A percentile compares a stretch with the other conserved stretches of the same genome.
Conservation (phyloP, 306 rosid species). For the Gillenia trifoliata region DNA sequence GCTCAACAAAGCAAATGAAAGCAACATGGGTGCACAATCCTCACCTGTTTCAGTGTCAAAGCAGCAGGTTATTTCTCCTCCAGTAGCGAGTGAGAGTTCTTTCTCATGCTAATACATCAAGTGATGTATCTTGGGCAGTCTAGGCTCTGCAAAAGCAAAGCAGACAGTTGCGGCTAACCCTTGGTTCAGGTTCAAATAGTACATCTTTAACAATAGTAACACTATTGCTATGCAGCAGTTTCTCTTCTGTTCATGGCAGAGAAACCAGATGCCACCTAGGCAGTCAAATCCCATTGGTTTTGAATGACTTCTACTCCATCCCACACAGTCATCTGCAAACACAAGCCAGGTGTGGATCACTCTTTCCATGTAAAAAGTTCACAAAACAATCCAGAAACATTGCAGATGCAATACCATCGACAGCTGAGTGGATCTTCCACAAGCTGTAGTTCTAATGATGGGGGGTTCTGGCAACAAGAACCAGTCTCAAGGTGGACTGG, state of each 20-base stretch:
- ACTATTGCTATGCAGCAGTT: conserved; percentile 53
- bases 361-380: conserved; percentile 44
- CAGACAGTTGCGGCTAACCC: conserved; percentile 64
- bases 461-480: conserved; percentile 41
- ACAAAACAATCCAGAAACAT: conserved; percentile 45
- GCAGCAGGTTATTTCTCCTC: conserved; percentile 70
- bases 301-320: conserved; percentile 65
- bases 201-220: conserved; percentile 44
- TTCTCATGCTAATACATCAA: conserved; percentile 68
- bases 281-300: conserved; percentile 48
- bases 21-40: conserved; percentile 56
- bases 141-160: conserved; percentile 59
- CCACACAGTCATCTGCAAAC: conserved; percentile 52
- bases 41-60: conserved; percentile 59
- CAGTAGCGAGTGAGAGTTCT: conserved; percentile 63
- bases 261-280: conserved; percentile 66
- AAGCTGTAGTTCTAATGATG: conserved; percentile 54
- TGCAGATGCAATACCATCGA: conserved; percentile 50
- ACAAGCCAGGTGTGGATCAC: conserved; percentile 47
- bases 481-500: conserved; percentile 46
- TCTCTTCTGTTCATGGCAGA: conserved; percentile 65
- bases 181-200: conserved; percentile 43
- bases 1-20: conserved; percentile 63
- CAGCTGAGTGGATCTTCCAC: conserved; percentile 62
- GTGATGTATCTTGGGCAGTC: conserved; percentile 67